Evolutionary conservation across 2,329 filamentous ascomycete genomes (phyloP), one percentile per base, ranked within the genome.

Genomic region (Elsinoe batatas): DNA sequence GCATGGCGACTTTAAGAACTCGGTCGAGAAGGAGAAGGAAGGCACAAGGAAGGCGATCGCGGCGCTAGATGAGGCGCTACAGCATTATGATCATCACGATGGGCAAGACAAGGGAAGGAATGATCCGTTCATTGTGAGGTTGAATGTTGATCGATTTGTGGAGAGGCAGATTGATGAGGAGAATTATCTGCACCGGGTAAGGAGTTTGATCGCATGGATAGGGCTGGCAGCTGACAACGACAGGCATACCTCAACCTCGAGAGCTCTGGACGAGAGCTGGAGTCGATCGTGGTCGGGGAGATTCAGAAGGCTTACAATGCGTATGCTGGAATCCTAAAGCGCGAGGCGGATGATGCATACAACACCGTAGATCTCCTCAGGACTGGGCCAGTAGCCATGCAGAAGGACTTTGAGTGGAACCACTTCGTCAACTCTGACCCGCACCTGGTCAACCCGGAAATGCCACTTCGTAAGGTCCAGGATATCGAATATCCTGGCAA

Each of bases 241-340:
- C 57, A 95, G 87, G 93, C 93, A 8, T 96, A 94, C 65, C 77
- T 96, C 53, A 97, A 98, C 67, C 78, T 98, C 12, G 93, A 98
- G 69, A 88, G 82, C 62, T 97, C 93, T 13, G 93, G 93, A 2
- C 85, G 91, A 58, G 93, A 98, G 71, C 81, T 98, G 2, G 93
- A 98, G 71, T 87, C 89, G 0, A 97, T 98, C 61, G 89, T 98
- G 0, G 89, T 98, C 12, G 89, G 91, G 62, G 93, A 98, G 71
- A 94, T 98, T 40, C 93, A 98, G 67, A 97, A 97, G 70, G 90
- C 93, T 0, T 97, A 96, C 74, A 95, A 93, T 64, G 90, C 91
- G 2, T 89, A 95, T 63, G 88, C 91, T 20, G 87, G 85, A 54
- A 95, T 97, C 60, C 75, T 97, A 58, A 95, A 91, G 74, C 85